phyloP scores from a whole-genome alignment of 305 asterid genomes.

The Fraxinus sp. region DNA sequence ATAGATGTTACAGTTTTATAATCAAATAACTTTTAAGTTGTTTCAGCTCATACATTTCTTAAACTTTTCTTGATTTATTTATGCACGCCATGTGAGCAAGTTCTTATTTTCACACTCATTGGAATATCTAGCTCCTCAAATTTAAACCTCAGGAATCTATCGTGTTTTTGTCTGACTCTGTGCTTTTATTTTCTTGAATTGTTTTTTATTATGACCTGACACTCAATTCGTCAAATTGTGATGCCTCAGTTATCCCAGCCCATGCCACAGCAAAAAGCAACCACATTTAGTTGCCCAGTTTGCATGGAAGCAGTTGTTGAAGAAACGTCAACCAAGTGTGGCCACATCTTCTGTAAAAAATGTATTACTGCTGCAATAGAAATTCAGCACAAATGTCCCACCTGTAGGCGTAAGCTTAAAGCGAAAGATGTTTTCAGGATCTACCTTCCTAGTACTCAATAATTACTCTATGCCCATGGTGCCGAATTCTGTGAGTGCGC shows the following conservation, averaged over 20 bases:
- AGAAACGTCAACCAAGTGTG: slow-evolving; percentile 12
- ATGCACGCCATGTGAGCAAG: background rate
- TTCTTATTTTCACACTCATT: background rate
- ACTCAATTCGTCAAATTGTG: background rate
- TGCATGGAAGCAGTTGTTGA: slow-evolving; percentile 5
- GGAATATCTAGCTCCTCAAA: background rate
- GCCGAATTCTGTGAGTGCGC: background rate
- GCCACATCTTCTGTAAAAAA: slow-evolving; percentile 12
- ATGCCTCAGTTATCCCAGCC: background rate
- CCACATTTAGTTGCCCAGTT: background rate
- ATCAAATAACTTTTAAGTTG: background rate
- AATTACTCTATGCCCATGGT: background rate
- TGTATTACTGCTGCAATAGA: background rate
- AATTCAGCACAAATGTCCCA: slow-evolving; percentile 5
- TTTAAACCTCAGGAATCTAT: background rate
- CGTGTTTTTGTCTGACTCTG: background rate
- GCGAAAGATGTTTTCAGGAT: background rate
- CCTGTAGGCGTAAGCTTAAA: slow-evolving; percentile 1
- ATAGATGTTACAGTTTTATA: background rate
- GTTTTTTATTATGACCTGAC: background rate
- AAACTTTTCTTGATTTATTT: background rate
- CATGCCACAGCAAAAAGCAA: background rate
- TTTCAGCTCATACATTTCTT: background rate
- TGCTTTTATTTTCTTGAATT: background rate
- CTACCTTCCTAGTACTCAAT: background rate